Evolutionary conservation across 257 asterid species (phyloP).

Genomic region (Mitragyna speciosa): DNA sequence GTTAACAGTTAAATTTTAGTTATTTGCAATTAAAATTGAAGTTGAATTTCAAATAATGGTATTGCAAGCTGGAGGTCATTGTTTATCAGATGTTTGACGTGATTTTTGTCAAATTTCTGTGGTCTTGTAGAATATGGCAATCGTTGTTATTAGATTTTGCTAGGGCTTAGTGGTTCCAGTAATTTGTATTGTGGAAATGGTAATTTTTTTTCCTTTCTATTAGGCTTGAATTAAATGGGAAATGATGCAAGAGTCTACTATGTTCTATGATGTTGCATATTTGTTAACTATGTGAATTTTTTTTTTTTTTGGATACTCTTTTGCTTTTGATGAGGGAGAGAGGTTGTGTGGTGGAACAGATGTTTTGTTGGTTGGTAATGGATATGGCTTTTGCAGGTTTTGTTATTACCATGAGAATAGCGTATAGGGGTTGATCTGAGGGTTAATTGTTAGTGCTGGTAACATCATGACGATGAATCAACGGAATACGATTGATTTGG

Average conservation of each 20-base stretch:
- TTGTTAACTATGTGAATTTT: background rate
- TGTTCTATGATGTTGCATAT: conserved; percentile 4
- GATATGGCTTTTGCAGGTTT: conserved; percentile 22
- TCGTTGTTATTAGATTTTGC: conserved; percentile 8
- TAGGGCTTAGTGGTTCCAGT: conserved; percentile 9
- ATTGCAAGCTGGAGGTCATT: background rate
- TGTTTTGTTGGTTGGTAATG: conserved; percentile 3
- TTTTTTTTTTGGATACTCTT: background rate
- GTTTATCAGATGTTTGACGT: background rate
- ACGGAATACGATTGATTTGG: conserved; percentile 70
- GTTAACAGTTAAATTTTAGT: background rate
- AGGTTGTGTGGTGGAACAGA: background rate
- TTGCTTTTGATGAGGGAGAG: background rate
- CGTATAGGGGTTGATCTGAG: conserved; percentile 12
- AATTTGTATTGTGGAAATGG: background rate
- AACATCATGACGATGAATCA: conserved; percentile 64
- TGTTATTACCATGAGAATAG: conserved; percentile 16
- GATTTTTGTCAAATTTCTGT: background rate
- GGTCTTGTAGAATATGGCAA: conserved; percentile 3
- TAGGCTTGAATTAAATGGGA: background rate
- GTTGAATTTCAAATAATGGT: background rate
- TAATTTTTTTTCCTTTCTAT: background rate
- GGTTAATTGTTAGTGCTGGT: conserved; percentile 22
- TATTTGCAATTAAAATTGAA: background rate
- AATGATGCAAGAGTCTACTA: background rate